Evolutionary conservation across 2,329 filamentous ascomycete species (phyloP).

Genomic region (Trichoderma hamatum): DNA sequence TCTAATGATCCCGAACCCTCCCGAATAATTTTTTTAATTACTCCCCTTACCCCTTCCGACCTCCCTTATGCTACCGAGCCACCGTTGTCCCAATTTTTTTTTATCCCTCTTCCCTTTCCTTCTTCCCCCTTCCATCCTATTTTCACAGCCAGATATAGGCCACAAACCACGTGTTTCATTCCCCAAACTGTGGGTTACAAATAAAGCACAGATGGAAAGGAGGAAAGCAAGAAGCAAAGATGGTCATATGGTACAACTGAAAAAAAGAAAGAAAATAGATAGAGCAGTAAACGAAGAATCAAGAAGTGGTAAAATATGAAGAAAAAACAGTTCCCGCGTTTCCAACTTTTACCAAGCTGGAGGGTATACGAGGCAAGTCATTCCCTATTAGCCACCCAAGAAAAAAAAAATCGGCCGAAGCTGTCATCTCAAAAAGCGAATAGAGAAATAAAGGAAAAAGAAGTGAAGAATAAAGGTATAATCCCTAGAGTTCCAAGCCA

Average conservation of each 20-base stretch:
- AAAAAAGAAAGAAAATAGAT: neutral
- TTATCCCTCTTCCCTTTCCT: neutral
- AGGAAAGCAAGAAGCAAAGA: neutral
- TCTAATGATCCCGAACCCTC: neutral
- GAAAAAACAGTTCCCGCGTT: neutral
- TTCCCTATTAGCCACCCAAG: neutral
- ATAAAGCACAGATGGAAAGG: neutral
- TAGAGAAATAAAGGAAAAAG: neutral
- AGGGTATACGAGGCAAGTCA: neutral
- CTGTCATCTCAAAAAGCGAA: neutral
- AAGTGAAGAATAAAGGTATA: neutral
- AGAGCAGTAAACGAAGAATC: neutral
- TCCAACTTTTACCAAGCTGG: neutral
- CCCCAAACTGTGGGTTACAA: neutral
- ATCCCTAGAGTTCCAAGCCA: slow-evolving; percentile 1
- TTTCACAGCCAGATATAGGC: neutral
- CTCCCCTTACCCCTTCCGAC: neutral
- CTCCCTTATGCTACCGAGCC: slow-evolving; percentile 13
- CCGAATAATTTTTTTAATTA: neutral
- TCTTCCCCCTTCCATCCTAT: neutral
- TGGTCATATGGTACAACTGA: slow-evolving; percentile 5
- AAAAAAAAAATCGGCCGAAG: neutral
- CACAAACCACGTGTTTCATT: neutral
- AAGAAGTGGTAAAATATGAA: neutral
- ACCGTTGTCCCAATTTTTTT: neutral